phyloP scores from a whole-genome alignment of 2,329 filamentous ascomycete genomes.

The Colletotrichum spinosum region DNA sequence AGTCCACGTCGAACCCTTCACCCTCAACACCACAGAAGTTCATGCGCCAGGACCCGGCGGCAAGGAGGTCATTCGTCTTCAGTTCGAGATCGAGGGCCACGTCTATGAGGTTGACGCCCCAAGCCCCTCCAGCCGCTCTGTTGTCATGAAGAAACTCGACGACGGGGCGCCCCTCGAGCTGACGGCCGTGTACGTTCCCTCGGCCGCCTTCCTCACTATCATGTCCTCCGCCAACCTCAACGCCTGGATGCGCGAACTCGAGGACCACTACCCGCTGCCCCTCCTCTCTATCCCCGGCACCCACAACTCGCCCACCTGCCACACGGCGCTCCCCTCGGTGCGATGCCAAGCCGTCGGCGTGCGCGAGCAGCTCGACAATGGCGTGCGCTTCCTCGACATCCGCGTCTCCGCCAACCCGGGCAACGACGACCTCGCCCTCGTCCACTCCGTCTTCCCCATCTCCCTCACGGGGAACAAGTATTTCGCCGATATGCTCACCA shows the following conservation, averaged over 20 bases:
- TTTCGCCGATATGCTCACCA: conserved; percentile 78
- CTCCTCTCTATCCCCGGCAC: conserved; percentile 92
- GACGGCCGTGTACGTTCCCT: conserved; percentile 74
- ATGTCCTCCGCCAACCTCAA: conserved; percentile 77
- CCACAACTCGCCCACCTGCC: conserved; percentile 90
- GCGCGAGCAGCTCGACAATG: conserved; percentile 84
- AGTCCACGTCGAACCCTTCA: conserved; percentile 76
- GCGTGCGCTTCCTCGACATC: conserved; percentile 94
- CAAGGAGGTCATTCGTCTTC: conserved; percentile 78
- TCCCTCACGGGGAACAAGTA: conserved; percentile 84
- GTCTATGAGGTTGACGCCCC: conserved; percentile 80
- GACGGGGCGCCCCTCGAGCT: conserved; percentile 64
- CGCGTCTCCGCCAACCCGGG: conserved; percentile 70
- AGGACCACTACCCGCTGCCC: conserved; percentile 78
- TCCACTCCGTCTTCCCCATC: conserved; percentile 92
- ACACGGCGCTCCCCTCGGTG: conserved; percentile 89
- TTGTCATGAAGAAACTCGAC: conserved; percentile 68
- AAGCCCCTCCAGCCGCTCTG: conserved; percentile 68
- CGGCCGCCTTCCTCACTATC: conserved; percentile 69
- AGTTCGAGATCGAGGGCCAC: conserved; percentile 73
- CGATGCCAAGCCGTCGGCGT: conserved; percentile 89
- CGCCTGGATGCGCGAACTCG: conserved; percentile 84
- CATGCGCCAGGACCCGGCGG: conserved; percentile 65
- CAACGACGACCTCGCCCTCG: conserved; percentile 79
- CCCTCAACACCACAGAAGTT: conserved; percentile 72